Evolutionary conservation across 2,329 filamentous ascomycete genomes (phyloP).

Genomic region (Proliferodiscus dingleyae): DNA sequence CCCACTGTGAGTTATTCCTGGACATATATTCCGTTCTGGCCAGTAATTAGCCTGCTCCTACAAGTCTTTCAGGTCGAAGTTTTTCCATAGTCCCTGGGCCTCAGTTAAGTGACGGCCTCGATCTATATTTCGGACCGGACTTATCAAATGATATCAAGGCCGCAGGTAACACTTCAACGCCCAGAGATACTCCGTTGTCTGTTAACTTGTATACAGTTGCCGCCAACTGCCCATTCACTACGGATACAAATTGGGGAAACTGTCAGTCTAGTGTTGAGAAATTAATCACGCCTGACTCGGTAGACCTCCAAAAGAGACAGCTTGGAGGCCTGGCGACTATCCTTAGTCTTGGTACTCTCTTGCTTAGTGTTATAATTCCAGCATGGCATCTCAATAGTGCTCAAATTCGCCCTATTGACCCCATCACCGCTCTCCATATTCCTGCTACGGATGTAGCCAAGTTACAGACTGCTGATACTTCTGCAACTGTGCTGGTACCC

Average conservation of each 20-base stretch:
- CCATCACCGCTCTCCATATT: not conserved
- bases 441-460: not conserved
- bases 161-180: not conserved
- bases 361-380: not conserved
- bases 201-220: not conserved
- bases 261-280: not conserved
- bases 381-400: not conserved
- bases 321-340: not conserved
- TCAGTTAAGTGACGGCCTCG: not conserved
- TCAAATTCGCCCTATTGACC: not conserved
- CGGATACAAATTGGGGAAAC: not conserved
- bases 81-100: not conserved
- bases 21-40: not conserved
- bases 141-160: not conserved
- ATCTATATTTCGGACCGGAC: not conserved
- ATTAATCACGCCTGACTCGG: not conserved
- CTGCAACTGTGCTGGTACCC: not conserved
- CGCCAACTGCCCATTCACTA: not conserved
- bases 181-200: not conserved
- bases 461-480: not conserved
- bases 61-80: not conserved
- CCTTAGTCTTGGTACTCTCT: not conserved
- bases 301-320: not conserved
- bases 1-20: not conserved
- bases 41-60: not conserved